These are phyloP conservation scores for Zymoseptoria brevis DNA, from an alignment of 2,329 filamentous ascomycete genomes.

Conservation along the genomic window DNA sequence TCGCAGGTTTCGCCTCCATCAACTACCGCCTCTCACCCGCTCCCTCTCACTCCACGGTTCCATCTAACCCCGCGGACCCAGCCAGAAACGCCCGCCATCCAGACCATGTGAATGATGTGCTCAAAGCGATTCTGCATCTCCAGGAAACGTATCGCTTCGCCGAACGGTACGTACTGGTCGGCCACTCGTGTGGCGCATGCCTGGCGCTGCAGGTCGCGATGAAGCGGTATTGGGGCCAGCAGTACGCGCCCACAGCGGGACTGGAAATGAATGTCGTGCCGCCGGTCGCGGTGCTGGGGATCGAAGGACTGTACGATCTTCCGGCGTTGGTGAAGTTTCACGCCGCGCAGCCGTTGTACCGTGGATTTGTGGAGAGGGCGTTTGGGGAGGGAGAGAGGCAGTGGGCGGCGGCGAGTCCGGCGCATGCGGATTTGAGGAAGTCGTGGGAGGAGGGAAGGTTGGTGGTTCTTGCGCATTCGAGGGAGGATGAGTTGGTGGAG, in stretches of 20 bases:
- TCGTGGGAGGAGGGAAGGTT: slow-evolving; percentile 34
- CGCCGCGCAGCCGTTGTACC: slow-evolving; percentile 43
- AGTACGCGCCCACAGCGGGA: slow-evolving; percentile 21
- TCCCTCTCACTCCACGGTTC: slow-evolving; percentile 36
- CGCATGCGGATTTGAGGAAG: slow-evolving; percentile 36
- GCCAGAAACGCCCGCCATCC: slow-evolving; percentile 48
- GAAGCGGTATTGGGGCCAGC: slow-evolving; percentile 32
- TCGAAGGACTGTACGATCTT: slow-evolving; percentile 62
- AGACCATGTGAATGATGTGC: slow-evolving; percentile 53
- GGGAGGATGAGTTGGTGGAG: slow-evolving; percentile 43
- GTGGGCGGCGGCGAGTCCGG: slow-evolving; percentile 53
- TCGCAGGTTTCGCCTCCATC: slow-evolving; percentile 57
- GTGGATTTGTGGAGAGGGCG: slow-evolving; percentile 50
- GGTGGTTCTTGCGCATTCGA: slow-evolving; percentile 40
- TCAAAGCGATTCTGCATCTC: slow-evolving; percentile 45
- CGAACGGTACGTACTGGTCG: slow-evolving; percentile 47
- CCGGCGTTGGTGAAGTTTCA: slow-evolving; percentile 44
- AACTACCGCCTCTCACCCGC: slow-evolving; percentile 57
- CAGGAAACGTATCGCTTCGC: slow-evolving; percentile 39
- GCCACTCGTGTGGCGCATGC: slow-evolving; percentile 58
- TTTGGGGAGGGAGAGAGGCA: slow-evolving; percentile 46
- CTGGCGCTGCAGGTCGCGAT: slow-evolving; percentile 55
- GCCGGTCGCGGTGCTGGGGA: slow-evolving; percentile 50
- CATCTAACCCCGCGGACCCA: slow-evolving; percentile 40
- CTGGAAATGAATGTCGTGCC: slow-evolving; percentile 22